Evolutionary conservation across 345 rosid species (phyloP), one percentile per base, ranked within the genome.

Genomic region (Microthlaspi erraticum): DNA sequence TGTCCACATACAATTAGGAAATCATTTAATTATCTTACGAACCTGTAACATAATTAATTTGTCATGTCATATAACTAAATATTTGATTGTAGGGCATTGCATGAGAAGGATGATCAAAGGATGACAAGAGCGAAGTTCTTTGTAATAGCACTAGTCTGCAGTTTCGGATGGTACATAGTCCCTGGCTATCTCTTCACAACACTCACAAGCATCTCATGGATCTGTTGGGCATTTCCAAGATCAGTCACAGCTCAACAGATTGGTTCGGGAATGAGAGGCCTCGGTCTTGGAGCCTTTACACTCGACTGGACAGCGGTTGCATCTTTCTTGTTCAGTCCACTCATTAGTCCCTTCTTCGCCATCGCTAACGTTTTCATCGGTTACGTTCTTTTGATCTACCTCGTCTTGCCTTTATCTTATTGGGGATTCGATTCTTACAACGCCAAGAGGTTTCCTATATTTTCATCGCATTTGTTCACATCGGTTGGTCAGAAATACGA

Each of bases 131-230:
- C 92, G 26, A 90, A 90, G 77, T 93, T 93, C 89, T 93, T 93
- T 70, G 45, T 90, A 49, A 83, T 93, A 62, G 93, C 85, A 76
- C 50, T 93, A 64, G 68, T 73, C 1, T 88, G 92, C 83, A 80
- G 97, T 78, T 93, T 93, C 48, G 46, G 79, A 43, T 93, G 96
- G 96, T 81, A 81, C 64, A 5, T 79, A 39, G 81, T 88, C 58
- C 98, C 98, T 4, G 98, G 98, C 13, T 88, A 81, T 79, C 88
- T 93, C 52, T 84, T 93, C 77, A 43, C 93, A 14, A 87, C 98
- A 66, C 87, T 93, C 37, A 70, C 90, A 38, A 88, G 83, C 81
- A 81, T 93, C 72, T 93, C 97, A 51, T 93, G 97, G 96, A 36
- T 90, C 19, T 88, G 97, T 81, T 93, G 97, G 96, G 86, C 65